phyloP scores from a whole-genome alignment of 148 eudicot genomes.

The Vaccinium corymbosum region DNA sequence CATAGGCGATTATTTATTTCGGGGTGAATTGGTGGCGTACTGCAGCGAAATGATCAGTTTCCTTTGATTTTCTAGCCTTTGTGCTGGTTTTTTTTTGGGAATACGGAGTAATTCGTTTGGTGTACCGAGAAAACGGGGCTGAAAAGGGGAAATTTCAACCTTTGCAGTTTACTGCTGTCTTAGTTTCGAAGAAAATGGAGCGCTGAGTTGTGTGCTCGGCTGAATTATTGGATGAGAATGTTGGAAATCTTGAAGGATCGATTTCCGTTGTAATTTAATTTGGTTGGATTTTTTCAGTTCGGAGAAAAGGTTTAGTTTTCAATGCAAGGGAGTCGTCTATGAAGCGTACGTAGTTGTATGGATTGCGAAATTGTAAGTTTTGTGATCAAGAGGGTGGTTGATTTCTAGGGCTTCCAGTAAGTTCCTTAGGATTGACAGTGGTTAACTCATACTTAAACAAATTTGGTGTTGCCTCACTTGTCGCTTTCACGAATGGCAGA shows the following conservation, averaged over 20 bases:
- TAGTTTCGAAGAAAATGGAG: neutral
- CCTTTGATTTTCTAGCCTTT: neutral
- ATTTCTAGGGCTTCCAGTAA: neutral
- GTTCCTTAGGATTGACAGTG: neutral
- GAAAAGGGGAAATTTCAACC: neutral
- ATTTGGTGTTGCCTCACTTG: slow-evolving; percentile 1
- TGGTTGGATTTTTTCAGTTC: neutral
- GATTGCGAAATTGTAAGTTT: neutral
- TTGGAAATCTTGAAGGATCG: neutral
- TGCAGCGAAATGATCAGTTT: neutral
- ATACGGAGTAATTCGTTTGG: neutral
- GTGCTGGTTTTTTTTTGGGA: too few relatives aligned
- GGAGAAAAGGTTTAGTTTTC: neutral
- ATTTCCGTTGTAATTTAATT: neutral
- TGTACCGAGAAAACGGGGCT: neutral
- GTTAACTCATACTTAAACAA: neutral
- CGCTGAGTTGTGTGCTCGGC: neutral
- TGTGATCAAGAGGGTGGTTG: neutral
- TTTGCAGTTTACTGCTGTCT: neutral
- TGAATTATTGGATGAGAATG: neutral
- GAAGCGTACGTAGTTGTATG: neutral
- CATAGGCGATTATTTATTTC: neutral
- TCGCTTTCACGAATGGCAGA: slow-evolving; percentile 59
- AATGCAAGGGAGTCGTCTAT: neutral
- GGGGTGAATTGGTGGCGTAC: neutral